Evolutionary conservation across 2,329 filamentous ascomycete species (phyloP), one percentile per base, ranked within the genome.

Genomic region (Aureobasidium sp.): DNA sequence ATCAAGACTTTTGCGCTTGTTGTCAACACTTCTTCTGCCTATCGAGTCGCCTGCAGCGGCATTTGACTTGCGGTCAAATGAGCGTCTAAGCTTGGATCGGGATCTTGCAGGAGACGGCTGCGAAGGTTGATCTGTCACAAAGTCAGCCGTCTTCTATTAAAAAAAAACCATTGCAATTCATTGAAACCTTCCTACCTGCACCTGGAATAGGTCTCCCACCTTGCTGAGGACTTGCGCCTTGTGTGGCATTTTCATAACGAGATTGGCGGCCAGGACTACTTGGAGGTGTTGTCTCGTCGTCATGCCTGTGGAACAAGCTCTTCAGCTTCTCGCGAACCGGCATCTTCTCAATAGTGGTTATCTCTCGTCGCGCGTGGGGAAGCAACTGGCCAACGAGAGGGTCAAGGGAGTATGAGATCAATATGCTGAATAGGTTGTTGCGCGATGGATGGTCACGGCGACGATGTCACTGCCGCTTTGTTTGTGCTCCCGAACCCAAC

Each of bases 261-360:
- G 40, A 30, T 21, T 27, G 19, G 12, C 35, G 22, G 29, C 32
- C 35, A 10, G 24, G 25, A 12, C 35, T 29, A 12, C 34, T 52
- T 16, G 37, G 47, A 32, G 37, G 32, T 14, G 45, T 37, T 27
- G 45, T 22, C 19, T 51, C 48, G 21, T 51, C 25, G 25, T 51
- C 37, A 19, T 51, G 48, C 29, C 48, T 41, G 39, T 37, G 38
- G 22, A 53, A 21, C 40, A 44, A 42, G 38, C 40, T 53, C 49
- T 53, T 53, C 21, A 53, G 29, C 39, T 53, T 53, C 30, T 53
- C 49, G 3, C 49, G 49, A 22, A 44, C 5, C 48, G 48, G 48
- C 48, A 52, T 49, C 19, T 41, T 52, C 34, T 37, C 21, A 37
- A 25, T 32, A 25, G 32, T 37, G 34, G 6, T 49, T 24, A 19